Base-by-base conservation (phyloP, 306 rosid genomes). In the Corylus avellana region DNA sequence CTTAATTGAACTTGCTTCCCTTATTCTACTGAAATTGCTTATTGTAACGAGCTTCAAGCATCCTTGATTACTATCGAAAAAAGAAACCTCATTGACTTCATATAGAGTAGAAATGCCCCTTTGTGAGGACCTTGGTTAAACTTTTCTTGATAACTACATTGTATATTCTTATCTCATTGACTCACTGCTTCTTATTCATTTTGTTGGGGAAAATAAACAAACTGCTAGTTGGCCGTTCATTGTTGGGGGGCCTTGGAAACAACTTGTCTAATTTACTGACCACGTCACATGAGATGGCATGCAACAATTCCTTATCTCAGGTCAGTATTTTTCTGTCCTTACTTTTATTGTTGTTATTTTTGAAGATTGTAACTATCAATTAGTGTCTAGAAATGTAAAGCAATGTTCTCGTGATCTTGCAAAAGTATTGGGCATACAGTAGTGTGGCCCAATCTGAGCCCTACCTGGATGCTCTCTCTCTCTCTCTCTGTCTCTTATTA, bases 261-360 rank as follows among this genome's bases (percentile, higher is more conserved):
- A 85, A 76, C 79, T 76, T 82, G 47, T 81, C 91, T 66, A 87
- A 85, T 69, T 63, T 84, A 48, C 29, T 77, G 75, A 82, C 86
- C 75, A 35, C 88, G 62, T 82, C 95, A 20, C 86, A 73, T 29
- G 94, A 85, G 85, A 62, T 78, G 80, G 18, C 82, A 69, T 79
- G 86, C 87, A 64, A 37, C 78, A 85, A 66, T 83, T 87, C 82
- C 77, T 82, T 91, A 53, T 87, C 87, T 62, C 98, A 94, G 92
- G 97, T 92, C 72, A 78, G 87, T 74, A 39, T 32, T 18, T 49
- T 70, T 3, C 25, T 46, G 3, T 37, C 58, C 9, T 35, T 42
- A 46, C 18, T 37, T 70, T 27, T 3, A 68, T 61, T 54, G 63
- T 78, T 20, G 59, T 58, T 50, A 5, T 49, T 49, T 49, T 10